Conservation (phyloP, 2,329 filamentous ascomycete genomes). For the Neofusicoccum kwambonambiense region DNA sequence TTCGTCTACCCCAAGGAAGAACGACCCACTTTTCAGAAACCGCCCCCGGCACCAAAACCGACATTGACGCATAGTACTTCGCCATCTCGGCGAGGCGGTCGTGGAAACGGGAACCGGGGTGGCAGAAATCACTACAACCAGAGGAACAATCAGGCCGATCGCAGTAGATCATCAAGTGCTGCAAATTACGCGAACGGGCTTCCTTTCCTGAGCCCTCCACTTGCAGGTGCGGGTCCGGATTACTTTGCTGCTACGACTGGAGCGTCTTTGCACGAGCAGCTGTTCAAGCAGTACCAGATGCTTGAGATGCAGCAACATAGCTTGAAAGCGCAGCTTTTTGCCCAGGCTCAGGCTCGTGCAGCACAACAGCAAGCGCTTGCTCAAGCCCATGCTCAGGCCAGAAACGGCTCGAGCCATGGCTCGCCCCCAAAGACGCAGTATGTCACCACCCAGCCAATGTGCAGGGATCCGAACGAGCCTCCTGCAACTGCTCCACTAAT, state of each 20-base stretch:
- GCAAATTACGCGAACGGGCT: constrained; percentile 44
- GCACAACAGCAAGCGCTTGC: constrained; percentile 35
- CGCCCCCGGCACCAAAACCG: constrained; percentile 53
- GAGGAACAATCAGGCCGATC: constrained; percentile 46
- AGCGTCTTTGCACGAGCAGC: constrained; percentile 48
- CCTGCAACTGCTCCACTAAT: constrained; percentile 27
- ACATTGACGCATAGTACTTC: constrained; percentile 52
- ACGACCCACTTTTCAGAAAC: constrained; percentile 55
- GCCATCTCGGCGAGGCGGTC: constrained; percentile 49
- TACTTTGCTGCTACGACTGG: constrained; percentile 42
- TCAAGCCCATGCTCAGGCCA: constrained; percentile 23
- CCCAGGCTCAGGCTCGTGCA: constrained; percentile 30
- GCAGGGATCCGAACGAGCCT: constrained; percentile 19
- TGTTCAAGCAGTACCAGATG: constrained; percentile 51
- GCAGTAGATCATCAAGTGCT: constrained; percentile 59
- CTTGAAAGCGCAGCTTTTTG: constrained; percentile 34
- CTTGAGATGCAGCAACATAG: constrained; percentile 43
- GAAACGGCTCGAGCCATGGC: constrained; percentile 16
- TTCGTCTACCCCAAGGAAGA: constrained; percentile 80
- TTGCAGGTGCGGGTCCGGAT: constrained; percentile 38
- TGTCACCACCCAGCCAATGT: constrained; percentile 1
- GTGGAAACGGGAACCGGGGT: constrained; percentile 46
- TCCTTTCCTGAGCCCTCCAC: constrained; percentile 44
- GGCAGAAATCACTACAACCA: constrained; percentile 48
- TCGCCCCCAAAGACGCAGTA: constrained; percentile 17